phyloP scores from a whole-genome alignment of 306 rosid species.

The Acmispon strigosus region DNA sequence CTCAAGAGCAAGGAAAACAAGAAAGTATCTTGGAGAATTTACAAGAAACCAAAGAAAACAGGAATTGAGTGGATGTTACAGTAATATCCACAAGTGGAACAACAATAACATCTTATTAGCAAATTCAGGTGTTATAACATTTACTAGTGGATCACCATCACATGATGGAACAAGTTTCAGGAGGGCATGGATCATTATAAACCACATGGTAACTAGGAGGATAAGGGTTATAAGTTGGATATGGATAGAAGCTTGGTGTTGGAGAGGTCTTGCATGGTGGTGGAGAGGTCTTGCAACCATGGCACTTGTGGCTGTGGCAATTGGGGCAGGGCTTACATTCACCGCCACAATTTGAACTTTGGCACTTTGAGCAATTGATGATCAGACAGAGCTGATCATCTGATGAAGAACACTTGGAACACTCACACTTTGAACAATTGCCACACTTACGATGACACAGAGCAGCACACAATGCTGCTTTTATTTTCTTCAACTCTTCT shows the following conservation, averaged over 20 bases:
- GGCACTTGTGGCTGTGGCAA: neutral
- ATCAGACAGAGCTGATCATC: too few species aligned
- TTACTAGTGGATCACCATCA: slow-evolving; percentile 11
- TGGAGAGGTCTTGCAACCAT: neutral
- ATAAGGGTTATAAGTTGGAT: neutral
- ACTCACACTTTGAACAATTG: too few species aligned
- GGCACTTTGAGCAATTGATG: neutral
- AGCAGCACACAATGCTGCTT: neutral
- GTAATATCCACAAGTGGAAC: too few species aligned
- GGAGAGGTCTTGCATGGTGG: neutral
- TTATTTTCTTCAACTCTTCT: neutral
- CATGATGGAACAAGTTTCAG: slow-evolving; percentile 21
- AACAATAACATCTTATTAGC: neutral
- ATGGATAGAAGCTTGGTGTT: neutral
- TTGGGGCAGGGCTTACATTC: neutral
- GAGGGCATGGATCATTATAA: slow-evolving; percentile 2
- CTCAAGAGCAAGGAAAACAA: neutral
- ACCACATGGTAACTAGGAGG: neutral
- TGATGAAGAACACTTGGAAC: neutral
- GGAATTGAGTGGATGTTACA: too few species aligned
- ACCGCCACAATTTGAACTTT: neutral
- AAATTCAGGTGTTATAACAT: neutral
- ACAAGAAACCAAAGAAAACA: neutral
- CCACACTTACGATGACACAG: neutral
- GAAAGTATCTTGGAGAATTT: neutral